phyloP scores from a whole-genome alignment of 129 eudicot genomes.

The Scalesia atractyloides region DNA sequence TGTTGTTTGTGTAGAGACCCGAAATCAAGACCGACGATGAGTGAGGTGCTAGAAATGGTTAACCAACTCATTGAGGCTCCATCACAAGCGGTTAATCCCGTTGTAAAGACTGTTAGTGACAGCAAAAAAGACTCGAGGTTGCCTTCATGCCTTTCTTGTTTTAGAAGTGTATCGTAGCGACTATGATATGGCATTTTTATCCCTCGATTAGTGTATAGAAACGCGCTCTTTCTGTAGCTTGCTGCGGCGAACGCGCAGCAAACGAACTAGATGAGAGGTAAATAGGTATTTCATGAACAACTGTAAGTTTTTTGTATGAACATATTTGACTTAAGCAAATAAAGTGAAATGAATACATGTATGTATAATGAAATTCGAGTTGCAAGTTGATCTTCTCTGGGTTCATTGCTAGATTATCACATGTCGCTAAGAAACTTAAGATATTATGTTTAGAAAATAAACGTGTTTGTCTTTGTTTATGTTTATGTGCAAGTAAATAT shows the following conservation, averaged over 20 bases:
- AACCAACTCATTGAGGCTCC: slow-evolving; percentile 13
- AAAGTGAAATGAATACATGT: not conserved
- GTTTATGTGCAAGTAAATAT: too few species aligned
- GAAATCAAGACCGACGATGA: slow-evolving; percentile 70
- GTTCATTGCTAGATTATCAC: too few species aligned
- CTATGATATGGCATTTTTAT: not conserved
- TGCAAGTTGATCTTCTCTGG: not conserved
- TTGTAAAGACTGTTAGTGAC: not conserved
- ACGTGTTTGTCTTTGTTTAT: too few species aligned
- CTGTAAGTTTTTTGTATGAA: not conserved
- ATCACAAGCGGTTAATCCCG: not conserved
- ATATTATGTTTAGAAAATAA: too few species aligned
- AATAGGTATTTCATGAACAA: not conserved
- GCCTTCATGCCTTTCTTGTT: not conserved
- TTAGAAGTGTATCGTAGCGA: slow-evolving; percentile 1
- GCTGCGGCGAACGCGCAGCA: slow-evolving; percentile 5
- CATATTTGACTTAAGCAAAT: not conserved
- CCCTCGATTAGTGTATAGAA: not conserved
- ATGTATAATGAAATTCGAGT: not conserved
- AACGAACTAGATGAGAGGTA: slow-evolving; percentile 5
- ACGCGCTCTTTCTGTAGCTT: not conserved
- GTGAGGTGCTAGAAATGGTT: slow-evolving; percentile 64
- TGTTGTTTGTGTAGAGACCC: slow-evolving; percentile 49
- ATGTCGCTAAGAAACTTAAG: too few species aligned
- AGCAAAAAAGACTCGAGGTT: not conserved